Evolutionary conservation across 2,329 filamentous ascomycete species (phyloP), one percentile per base, ranked within the genome.

Genomic region (Malbranchea cinnamomea): DNA sequence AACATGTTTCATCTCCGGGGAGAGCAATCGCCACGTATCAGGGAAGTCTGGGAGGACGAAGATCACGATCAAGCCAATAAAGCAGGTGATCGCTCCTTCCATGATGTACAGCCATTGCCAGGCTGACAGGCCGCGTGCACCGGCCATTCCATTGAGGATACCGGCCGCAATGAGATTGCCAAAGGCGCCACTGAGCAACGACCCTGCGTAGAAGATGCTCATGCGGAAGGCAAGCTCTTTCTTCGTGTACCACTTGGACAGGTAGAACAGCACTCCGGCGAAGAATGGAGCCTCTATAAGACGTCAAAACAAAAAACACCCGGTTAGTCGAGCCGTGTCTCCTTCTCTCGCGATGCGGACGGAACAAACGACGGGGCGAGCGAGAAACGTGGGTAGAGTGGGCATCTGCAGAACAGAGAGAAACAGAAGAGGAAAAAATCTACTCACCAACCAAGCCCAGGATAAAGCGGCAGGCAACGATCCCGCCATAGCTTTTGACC

Each of bases 81-180:
- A 40, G 14, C 49, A 35, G 13, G 53, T 56, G 29, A 53, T 46
- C 21, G 40, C 19, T 2, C 52, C 53, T 31, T 57, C 52, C 12
- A 57, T 55, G 31, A 53, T 52, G 31, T 52, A 54, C 17, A 56
- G 37, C 49, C 51, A 55, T 29, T 53, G 43, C 54, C 54, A 57
- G 8, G 53, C 44, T 5, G 46, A 39, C 10, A 56, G 34, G n/a
- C 54, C 54, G 4, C 41, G 45, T 9, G 41, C 32, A 4, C 50
- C 48, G 3, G 40, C 43, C 17, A 59, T 45, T 6, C 57, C 58
- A 12, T 47, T 41, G 3, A 62, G 49, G 18, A 67, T 65, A 3
- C 61, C 63, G 3, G 64, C 65, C 6, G 60, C 63, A 31, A 69
- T 65, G 13, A 68, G 52, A 11, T 59, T 63, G n/a, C 62, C 62